These are phyloP conservation scores for Wallacemonas sp. DNA, from an alignment of 208 protist species.

Conservation along the genomic window DNA sequence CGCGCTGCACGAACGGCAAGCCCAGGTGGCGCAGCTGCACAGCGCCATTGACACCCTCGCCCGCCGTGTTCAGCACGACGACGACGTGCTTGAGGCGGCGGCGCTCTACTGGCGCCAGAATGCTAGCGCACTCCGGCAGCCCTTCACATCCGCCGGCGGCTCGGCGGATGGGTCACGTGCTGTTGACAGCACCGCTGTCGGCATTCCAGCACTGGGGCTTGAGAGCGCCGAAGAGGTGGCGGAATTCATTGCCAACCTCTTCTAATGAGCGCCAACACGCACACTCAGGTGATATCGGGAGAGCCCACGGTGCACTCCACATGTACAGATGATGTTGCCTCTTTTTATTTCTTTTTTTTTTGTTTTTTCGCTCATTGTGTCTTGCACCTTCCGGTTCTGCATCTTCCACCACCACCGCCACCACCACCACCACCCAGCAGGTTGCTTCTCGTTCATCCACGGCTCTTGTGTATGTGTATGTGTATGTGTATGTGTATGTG, in stretches of 20 bases:
- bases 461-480: too few species aligned
- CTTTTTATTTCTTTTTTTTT: slow-evolving; percentile 20
- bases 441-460: too few species aligned
- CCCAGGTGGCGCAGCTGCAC: slow-evolving; percentile 16
- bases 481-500: not conserved
- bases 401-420: too few species aligned
- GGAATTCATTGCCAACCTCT: slow-evolving; percentile 68
- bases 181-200: too few species aligned
- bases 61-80: slow-evolving; percentile 7
- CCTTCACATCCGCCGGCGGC: not conserved
- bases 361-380: not conserved
- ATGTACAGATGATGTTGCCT: not conserved
- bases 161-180: too few species aligned
- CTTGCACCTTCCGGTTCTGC: too few species aligned
- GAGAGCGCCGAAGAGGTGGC: slow-evolving; percentile 45
- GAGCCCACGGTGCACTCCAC: too few species aligned
- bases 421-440: too few species aligned
- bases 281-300: too few species aligned
- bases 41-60: slow-evolving; percentile 9
- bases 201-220: slow-evolving; percentile 25
- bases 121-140: slow-evolving; percentile 26
- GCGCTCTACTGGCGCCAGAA: slow-evolving; percentile 66
- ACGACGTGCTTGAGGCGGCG: slow-evolving; percentile 20
- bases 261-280: slow-evolving; percentile 18
- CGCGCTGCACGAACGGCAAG: slow-evolving; percentile 17